Base-by-base conservation (phyloP, 208 protist species). In the Leishmania major region DNA sequence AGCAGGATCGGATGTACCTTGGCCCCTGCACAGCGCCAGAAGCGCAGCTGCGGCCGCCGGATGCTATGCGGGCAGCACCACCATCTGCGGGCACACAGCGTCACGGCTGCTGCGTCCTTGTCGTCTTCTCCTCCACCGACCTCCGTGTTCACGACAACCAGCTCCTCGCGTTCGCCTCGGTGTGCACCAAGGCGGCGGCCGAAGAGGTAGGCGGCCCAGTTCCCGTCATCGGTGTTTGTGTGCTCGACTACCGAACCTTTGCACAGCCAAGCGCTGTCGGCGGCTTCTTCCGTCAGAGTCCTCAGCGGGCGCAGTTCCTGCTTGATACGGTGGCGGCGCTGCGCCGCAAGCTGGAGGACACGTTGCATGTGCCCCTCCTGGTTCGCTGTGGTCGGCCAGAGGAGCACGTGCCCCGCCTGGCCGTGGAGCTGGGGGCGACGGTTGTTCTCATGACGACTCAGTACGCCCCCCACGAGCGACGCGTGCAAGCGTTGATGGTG, bases 61-160 rank as follows among this genome's bases (percentile, higher is more conserved):
- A 35, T 37, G 31, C 35, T 37, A 49, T 64, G 53, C 75, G 49
- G 40, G 37, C 75, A 53, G 53, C 57, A 49, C 8, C 57, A 53
- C 53, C 25, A 78, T n/a, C 15, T 47, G 57, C 70, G 45, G n/a
- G 28, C 45, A 17, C 75, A 78, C 55, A 51, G 53, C 75, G 3
- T 25, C 75, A 37, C 10, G 74, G 59, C 22, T 37, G 72, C 57
- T 96, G 94, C 60, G 80, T 97, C 17, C 75, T 97, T 64, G 93
- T 96, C 35, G 93, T 95, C 43, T 96, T 95, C 86, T 88, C 88
- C 31, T 77, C 88, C 25, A 98, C 94, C 75, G 95, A 98, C 71
- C 80, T 98, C 64, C 95, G 95, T 35, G 87, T 95, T 45, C 94
- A 97, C 78, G 95, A 98, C 81, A 93, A 97, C 86, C 92, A 98